These are phyloP conservation scores for Zygotorulaspora sp. DNA, from an alignment of 805 yeast species.

Conservation along the genomic window DNA sequence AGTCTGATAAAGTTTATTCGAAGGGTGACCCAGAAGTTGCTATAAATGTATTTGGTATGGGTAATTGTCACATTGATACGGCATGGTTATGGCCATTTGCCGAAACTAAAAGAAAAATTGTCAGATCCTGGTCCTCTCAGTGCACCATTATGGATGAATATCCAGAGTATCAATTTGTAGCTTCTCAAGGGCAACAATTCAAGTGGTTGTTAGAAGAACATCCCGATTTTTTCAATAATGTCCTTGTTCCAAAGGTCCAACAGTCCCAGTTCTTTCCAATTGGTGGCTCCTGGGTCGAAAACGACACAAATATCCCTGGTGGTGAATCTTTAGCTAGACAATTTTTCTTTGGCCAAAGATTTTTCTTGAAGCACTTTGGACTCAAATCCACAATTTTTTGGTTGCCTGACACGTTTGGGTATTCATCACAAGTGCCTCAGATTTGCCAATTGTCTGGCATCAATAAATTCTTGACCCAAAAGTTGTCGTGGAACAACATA, in stretches of 20 bases:
- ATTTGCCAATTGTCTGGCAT: slow-evolving; percentile 83
- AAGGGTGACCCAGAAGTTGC: slow-evolving; percentile 35
- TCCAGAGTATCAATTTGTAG: slow-evolving; percentile 91
- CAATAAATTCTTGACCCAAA: slow-evolving; percentile 83
- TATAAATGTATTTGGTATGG: slow-evolving; percentile 74
- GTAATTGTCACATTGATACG: slow-evolving; percentile 95
- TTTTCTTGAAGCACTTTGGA: slow-evolving; percentile 77
- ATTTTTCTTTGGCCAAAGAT: slow-evolving; percentile 84
- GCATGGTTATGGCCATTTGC: slow-evolving; percentile 99
- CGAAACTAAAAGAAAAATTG: slow-evolving; percentile 87
- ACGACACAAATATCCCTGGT: slow-evolving; percentile 91
- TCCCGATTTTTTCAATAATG: slow-evolving; percentile 66
- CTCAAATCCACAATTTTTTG: slow-evolving; percentile 71
- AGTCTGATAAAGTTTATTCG: slow-evolving; percentile 60
- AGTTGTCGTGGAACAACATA: slow-evolving; percentile 93
- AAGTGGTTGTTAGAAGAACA: slow-evolving; percentile 87
- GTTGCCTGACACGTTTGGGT: slow-evolving; percentile 98
- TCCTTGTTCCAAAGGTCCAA: slow-evolving; percentile 56
- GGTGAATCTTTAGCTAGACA: slow-evolving; percentile 91
- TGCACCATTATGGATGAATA: slow-evolving; percentile 75
- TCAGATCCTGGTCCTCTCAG: slow-evolving; percentile 94
- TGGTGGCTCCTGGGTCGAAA: slow-evolving; percentile 98
- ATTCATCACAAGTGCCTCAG: slow-evolving; percentile 93
- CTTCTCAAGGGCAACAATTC: slow-evolving; percentile 94
- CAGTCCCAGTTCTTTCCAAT: slow-evolving; percentile 79